Evolutionary conservation across 2,329 filamentous ascomycete species (phyloP).

Genomic region (Septoria petroselini): DNA sequence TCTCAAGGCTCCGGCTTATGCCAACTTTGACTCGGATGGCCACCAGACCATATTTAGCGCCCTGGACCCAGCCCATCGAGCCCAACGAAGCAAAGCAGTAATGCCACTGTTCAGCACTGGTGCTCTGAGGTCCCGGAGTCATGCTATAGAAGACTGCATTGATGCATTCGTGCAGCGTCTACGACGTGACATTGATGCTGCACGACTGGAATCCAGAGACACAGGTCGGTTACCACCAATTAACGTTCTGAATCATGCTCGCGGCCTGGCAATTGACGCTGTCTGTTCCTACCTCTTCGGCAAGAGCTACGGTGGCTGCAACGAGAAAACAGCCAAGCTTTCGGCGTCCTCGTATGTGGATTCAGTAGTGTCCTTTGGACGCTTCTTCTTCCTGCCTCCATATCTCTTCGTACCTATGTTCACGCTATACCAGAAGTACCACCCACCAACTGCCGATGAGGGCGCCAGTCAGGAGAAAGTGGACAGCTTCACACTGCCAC

Average conservation of each 20-base stretch:
- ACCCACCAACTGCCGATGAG: constrained; percentile 37
- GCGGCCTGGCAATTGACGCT: constrained; percentile 54
- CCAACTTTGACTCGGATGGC: constrained; percentile 58
- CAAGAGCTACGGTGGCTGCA: constrained; percentile 50
- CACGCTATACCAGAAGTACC: constrained; percentile 38
- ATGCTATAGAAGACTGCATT: constrained; percentile 43
- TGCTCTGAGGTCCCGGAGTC: constrained; percentile 43
- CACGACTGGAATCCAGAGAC: constrained; percentile 21
- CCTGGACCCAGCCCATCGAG: constrained; percentile 43
- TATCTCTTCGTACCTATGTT: constrained; percentile 43
- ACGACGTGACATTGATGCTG: constrained; percentile 34
- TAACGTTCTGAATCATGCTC: constrained; percentile 51
- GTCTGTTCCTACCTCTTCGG: constrained; percentile 55
- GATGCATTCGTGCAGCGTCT: constrained; percentile 45
- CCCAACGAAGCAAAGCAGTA: constrained; percentile 50
- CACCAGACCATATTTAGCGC: constrained; percentile 55
- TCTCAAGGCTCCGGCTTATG: constrained; percentile 51
- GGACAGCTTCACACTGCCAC: constrained; percentile 43
- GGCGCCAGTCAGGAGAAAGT: constrained; percentile 41
- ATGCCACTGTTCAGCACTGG: constrained; percentile 50
- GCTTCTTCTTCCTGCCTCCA: constrained; percentile 54
- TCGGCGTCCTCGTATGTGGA: constrained; percentile 53
- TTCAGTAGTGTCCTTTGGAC: constrained; percentile 53
- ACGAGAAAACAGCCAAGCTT: constrained; percentile 37
- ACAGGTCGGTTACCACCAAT: constrained; percentile 36